Evolutionary conservation across 495 filamentous ascomycete species (phyloP).

Genomic region (Hyphodiscus hymeniophilus): DNA sequence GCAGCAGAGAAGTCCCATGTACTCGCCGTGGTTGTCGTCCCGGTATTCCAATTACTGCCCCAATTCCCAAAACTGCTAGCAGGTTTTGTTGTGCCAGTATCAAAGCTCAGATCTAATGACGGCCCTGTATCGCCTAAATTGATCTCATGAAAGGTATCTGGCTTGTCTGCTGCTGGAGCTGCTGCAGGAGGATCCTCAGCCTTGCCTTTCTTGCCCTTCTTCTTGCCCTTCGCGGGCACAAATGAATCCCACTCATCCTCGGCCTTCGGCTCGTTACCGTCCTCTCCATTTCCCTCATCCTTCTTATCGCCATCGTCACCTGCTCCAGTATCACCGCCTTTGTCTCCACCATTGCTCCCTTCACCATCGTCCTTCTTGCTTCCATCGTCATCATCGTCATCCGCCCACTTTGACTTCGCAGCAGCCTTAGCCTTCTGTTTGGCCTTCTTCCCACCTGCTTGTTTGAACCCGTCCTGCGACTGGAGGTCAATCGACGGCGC

Average conservation of each 20-base stretch:
- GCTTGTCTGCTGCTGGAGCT: slow-evolving; percentile 13
- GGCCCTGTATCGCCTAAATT: slow-evolving; percentile 37
- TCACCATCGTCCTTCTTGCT: slow-evolving; percentile 38
- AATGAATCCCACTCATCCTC: slow-evolving; percentile 27
- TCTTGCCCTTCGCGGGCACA: slow-evolving; percentile 29
- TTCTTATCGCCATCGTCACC: slow-evolving; percentile 30
- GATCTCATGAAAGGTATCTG: slow-evolving; percentile 39
- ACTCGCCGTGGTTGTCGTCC: slow-evolving; percentile 12
- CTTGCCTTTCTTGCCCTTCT: slow-evolving; percentile 34
- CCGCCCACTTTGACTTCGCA: slow-evolving; percentile 15
- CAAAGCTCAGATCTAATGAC: slow-evolving; percentile 31
- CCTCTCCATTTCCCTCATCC: slow-evolving; percentile 21
- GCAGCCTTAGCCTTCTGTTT: slow-evolving; percentile 25
- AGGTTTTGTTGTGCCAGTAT: slow-evolving; percentile 15
- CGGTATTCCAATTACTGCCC: slow-evolving; percentile 30
- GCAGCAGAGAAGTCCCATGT: slow-evolving; percentile 27
- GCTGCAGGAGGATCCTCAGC: slow-evolving; percentile 19
- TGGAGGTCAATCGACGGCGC: slow-evolving; percentile 34
- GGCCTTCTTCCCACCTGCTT: slow-evolving; percentile 32
- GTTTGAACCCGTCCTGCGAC: slow-evolving; percentile 36
- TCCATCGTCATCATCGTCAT: slow-evolving; percentile 28
- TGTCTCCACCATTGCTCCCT: slow-evolving; percentile 26
- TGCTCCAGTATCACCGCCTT: slow-evolving; percentile 20
- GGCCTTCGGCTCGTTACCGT: slow-evolving; percentile 25
- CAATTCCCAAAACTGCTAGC: slow-evolving; percentile 27